These are phyloP conservation scores for Apiotrichum laibachii DNA, from an alignment of 1,284 basidiomycete species.

Conservation along the genomic window DNA sequence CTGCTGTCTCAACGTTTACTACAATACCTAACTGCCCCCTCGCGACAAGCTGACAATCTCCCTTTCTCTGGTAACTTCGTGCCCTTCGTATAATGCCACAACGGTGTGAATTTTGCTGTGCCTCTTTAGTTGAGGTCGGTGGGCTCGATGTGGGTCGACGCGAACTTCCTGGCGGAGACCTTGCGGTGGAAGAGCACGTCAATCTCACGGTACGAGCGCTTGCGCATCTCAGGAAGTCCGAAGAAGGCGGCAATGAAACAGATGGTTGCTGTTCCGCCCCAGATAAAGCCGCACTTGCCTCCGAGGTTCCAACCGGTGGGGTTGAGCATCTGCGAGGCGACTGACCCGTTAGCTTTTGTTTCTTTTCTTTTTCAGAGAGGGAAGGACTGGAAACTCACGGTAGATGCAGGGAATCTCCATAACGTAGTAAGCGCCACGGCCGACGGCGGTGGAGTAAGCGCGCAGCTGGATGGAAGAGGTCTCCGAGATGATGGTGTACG, in stretches of 20 bases:
- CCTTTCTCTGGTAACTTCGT: too few species aligned
- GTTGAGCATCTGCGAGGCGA: constrained; percentile 37
- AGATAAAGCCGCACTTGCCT: constrained; percentile 49
- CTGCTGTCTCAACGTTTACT: too few species aligned
- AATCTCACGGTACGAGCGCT: constrained; percentile 49
- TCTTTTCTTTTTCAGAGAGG: too few species aligned
- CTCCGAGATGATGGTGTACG: constrained; percentile 18
- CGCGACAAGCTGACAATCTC: too few species aligned
- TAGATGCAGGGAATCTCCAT: constrained; percentile 36
- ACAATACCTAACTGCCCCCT: too few species aligned
- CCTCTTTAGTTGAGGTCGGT: background rate
- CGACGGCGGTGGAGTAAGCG: constrained; percentile 34
- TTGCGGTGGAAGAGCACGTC: constrained; percentile 49
- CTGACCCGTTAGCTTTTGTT: background rate
- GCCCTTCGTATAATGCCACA: too few species aligned
- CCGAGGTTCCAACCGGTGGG: constrained; percentile 33
- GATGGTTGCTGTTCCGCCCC: constrained; percentile 37
- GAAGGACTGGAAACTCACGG: background rate
- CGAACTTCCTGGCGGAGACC: constrained; percentile 47
- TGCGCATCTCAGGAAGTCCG: constrained; percentile 50
- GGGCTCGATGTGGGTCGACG: constrained; percentile 32
- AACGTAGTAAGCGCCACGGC: constrained; percentile 50
- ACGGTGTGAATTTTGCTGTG: too few species aligned
- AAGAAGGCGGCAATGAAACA: constrained; percentile 29
- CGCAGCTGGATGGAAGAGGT: constrained; percentile 40